Evolutionary conservation across 331 rosid species (phyloP).

Genomic region (Arachis monticola): DNA sequence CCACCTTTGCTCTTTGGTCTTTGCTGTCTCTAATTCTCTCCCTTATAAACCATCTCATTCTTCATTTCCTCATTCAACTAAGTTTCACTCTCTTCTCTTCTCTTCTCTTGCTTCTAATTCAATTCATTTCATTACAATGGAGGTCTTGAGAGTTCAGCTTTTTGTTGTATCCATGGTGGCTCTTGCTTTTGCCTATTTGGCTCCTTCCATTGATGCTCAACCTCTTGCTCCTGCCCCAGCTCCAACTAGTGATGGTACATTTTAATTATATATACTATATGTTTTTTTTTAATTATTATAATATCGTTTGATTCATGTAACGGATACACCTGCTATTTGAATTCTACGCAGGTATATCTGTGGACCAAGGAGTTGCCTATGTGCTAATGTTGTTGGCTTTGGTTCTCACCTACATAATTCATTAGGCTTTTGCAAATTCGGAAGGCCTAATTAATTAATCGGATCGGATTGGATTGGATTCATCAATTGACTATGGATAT

Average conservation of each 20-base stretch:
- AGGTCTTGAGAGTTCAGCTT: conserved; percentile 53
- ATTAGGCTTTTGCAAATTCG: conserved; percentile 35
- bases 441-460: not conserved
- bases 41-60: conserved; percentile 20
- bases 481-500: conserved; percentile 34
- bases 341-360: conserved; percentile 53
- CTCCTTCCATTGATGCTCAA: conserved; percentile 63
- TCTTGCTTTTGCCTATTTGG: conserved; percentile 47
- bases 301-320: too few species aligned
- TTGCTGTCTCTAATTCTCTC: not conserved
- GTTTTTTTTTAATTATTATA: not conserved
- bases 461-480: not conserved
- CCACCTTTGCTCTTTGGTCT: not conserved
- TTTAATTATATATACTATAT: too few species aligned
- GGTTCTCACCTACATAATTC: conserved; percentile 64
- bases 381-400: conserved; percentile 65
- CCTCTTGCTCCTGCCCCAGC: conserved; percentile 69
- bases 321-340: not conserved
- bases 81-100: not conserved
- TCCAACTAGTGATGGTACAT: conserved; percentile 71
- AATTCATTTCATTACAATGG: conserved; percentile 45
- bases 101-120: not conserved
- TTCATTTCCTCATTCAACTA: too few species aligned
- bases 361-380: conserved; percentile 77
- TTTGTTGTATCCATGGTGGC: conserved; percentile 47